Percentiles rank a stretch among this genome's conserved stretches.
Conservation (phyloP, 2,329 filamentous ascomycete species). For the Phyllosticta capitalensis region DNA sequence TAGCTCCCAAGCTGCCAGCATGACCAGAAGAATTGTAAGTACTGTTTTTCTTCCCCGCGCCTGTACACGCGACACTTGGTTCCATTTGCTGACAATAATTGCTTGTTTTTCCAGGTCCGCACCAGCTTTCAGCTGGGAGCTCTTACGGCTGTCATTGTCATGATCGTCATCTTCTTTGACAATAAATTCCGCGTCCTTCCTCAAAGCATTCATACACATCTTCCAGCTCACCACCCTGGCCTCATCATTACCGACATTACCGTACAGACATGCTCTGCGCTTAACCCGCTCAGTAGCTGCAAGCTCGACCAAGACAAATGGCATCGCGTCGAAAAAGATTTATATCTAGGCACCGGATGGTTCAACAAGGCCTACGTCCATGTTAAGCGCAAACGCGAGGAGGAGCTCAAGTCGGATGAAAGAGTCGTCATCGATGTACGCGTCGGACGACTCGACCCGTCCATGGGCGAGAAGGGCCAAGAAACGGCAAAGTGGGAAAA, state of each 20-base stretch:
- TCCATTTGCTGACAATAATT: constrained; percentile 13
- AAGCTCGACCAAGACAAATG: constrained; percentile 63
- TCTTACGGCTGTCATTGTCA: constrained; percentile 51
- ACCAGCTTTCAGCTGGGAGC: constrained; percentile 68
- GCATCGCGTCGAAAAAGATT: constrained; percentile 82
- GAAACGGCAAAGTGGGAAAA: constrained; percentile 65
- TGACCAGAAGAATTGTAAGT: constrained; percentile 32
- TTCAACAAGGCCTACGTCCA: constrained; percentile 70
- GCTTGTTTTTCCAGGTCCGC: constrained; percentile 30
- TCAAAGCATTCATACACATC: constrained; percentile 72
- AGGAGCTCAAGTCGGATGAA: constrained; percentile 65
- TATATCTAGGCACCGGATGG: constrained; percentile 69
- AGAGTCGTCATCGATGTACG: constrained; percentile 71
- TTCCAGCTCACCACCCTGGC: constrained; percentile 72
- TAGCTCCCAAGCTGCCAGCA: constrained; percentile 15
- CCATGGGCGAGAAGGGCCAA: constrained; percentile 44
- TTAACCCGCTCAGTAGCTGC: constrained; percentile 68
- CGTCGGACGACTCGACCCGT: constrained; percentile 64
- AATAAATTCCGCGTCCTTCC: constrained; percentile 81
- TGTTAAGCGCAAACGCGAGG: constrained; percentile 74
- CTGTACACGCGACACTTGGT: background rate
- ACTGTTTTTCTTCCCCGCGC: background rate
- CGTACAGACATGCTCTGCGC: constrained; percentile 61
- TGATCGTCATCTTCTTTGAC: constrained; percentile 75
- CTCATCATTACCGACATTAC: constrained; percentile 79